Evolutionary conservation across 164 flowering plant species (phyloP), one percentile per base, ranked within the genome.

Genomic region (Vitis amurensis): DNA sequence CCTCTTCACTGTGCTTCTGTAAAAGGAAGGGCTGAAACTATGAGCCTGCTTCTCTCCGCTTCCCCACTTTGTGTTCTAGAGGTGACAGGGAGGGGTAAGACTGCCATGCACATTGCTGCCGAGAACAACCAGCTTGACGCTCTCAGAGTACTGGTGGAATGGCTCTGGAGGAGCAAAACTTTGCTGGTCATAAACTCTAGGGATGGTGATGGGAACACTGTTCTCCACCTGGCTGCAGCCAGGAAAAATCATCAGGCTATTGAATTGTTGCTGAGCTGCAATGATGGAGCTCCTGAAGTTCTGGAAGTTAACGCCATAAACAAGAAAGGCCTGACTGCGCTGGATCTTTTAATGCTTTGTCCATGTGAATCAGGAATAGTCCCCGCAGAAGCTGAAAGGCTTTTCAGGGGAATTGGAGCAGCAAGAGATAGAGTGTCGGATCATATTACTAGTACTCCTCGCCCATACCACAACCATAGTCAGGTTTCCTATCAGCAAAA

Each of bases 141-240:
- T 13, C 11, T 64, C 27, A 37, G 73, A 30, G 50, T 74, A 9
- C 27, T 76, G 10, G 0, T 64, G 9, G 67, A 68, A 50, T 64
- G 77, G 75, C 74, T 81, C 11, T 4, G 31, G 9, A 11, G 53
- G 14, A 57, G 53, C 53, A 4, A 55, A 55, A 31, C 44, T 7
- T 3, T 31, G 4, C 7, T 7, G 17, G 12, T 69, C 3, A 29
- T 75, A 11, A 61, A 75, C 48, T 66, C 66, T 66, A 61, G 50
- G 55, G 79, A 79, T 47, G 70, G 55, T 13, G 72, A 73, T 19
- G 77, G 79, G 19, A 70, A 76, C 57, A 73, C 77, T 29, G 68
- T 67, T 19, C 47, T 68, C 61, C 75, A 71, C 3, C 61, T 71
- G 37, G 81, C 78, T 48, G 55, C 19, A 4, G 15, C 11, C 7